phyloP scores from a whole-genome alignment of 805 yeast genomes.

The Wickerhamiella sergipiensis region DNA sequence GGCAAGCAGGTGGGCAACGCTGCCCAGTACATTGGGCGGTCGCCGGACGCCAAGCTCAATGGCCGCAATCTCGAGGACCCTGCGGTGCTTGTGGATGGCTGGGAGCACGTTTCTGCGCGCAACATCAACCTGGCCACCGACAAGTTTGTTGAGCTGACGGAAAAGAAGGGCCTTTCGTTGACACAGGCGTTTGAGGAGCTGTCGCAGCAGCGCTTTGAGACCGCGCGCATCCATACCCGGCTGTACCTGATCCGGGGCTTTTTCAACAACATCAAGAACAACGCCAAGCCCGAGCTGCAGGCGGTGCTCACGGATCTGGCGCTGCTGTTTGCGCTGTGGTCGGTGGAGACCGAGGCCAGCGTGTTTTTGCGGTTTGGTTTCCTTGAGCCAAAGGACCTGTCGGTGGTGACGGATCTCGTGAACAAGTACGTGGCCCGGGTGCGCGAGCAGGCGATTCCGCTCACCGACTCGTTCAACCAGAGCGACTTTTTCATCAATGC shows the following conservation, averaged over 20 bases:
- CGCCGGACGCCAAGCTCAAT: constrained; percentile 12
- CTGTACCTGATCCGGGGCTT: constrained; percentile 24
- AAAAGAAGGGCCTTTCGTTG: constrained; percentile 13
- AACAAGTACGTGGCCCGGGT: constrained; percentile 35
- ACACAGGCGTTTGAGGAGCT: constrained; percentile 27
- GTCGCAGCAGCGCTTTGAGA: constrained; percentile 26
- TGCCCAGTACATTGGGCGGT: constrained; percentile 28
- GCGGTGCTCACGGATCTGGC: constrained; percentile 41
- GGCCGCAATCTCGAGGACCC: constrained; percentile 17
- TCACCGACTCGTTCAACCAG: constrained; percentile 74
- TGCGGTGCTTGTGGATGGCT: constrained; percentile 22
- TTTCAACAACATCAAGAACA: constrained; percentile 23
- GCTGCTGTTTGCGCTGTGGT: constrained; percentile 47
- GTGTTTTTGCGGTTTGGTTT: constrained; percentile 53
- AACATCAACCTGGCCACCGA: constrained; percentile 23
- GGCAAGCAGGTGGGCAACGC: constrained; percentile 33
- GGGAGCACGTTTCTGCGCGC: constrained; percentile 25
- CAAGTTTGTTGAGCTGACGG: constrained; percentile 13
- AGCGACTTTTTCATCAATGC: constrained; percentile 74
- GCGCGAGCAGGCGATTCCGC: constrained; percentile 58
- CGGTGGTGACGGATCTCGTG: constrained; percentile 30
- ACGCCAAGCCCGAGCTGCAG: constrained; percentile 30
- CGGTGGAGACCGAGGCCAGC: constrained; percentile 59
- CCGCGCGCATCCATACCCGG: constrained; percentile 27
- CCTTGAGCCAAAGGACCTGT: constrained; percentile 36